Base-by-base conservation (phyloP, 257 asterid species). In the Petunia axillaris region DNA sequence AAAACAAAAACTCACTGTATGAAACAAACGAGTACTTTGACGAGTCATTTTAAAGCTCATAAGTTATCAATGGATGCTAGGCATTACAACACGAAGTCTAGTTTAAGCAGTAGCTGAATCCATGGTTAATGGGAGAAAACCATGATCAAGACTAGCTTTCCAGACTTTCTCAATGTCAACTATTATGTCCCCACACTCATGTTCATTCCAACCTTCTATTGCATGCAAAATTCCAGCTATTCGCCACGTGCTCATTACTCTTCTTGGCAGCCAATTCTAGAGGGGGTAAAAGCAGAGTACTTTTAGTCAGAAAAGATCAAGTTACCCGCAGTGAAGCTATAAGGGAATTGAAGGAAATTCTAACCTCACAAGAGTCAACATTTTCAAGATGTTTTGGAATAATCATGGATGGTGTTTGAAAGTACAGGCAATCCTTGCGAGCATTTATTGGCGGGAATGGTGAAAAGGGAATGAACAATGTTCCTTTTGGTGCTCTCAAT, bases 311-410 rank as follows among this genome's bases (percentile, higher is more conserved):
- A 25, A 25, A 25, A 25, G 25, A 25, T 25, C 25, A 25, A 25
- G 25, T 25, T 25, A 25, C 25, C 25, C 25, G 25, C 25, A 25
- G 25, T 25, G 25, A 25, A 25, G 25, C 25, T 25, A 25, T 25
- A 50, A 62, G 5, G 54, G 7, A 50, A 25, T 36, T 48, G 53
- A 48, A 48, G 8, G 9, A 48, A 16, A 57, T 9, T 2, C 80
- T 62, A 71, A 93, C 98, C 97, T 94, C 98, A 40, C 98, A 94
- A 68, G 97, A 94, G 88, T 94, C 95, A 0, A 94, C 74, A 62
- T 94, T 94, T 79, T 91, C 89, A 40, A 94, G 91, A 83, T 91
- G 88, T 59, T 80, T 85, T 3, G 98, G 97, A 48, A 88, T 89
- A 79, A 84, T 10, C 97, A 94, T 89, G 70, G 98, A 93, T 50